phyloP scores from a whole-genome alignment of 208 protist species.

The Wallacemonas sp. region DNA sequence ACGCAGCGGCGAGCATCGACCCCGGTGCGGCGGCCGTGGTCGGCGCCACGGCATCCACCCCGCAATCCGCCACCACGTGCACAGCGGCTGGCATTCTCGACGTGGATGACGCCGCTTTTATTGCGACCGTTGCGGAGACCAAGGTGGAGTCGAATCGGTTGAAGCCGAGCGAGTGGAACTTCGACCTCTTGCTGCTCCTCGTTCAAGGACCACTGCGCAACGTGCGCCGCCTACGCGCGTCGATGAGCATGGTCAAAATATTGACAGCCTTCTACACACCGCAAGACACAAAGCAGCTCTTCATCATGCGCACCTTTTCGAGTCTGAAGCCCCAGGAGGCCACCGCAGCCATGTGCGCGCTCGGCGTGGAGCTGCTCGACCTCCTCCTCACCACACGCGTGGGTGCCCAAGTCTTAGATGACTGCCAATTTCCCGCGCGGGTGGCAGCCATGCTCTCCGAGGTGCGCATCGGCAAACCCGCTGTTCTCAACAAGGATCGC shows the following conservation, averaged over 20 bases:
- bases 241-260: conserved; percentile 46
- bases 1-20: conserved; percentile 1
- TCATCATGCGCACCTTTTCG: conserved; percentile 58
- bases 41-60: conserved; percentile 7
- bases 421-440: conserved; percentile 44
- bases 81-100: conserved; percentile 44
- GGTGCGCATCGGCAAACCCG: conserved; percentile 54
- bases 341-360: conserved; percentile 55
- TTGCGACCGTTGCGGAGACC: conserved; percentile 49
- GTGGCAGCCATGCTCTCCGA: conserved; percentile 64
- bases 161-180: conserved; percentile 57
- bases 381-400: conserved; percentile 74
- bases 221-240: conserved; percentile 45
- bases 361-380: conserved; percentile 76
- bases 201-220: conserved; percentile 73
- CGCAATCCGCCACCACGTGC: conserved; percentile 29
- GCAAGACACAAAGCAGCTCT: conserved; percentile 20
- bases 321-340: conserved; percentile 39
- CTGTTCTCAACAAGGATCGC: conserved; percentile 46
- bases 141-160: conserved; percentile 43
- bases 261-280: conserved; percentile 82
- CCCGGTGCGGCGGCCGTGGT: conserved; percentile 6
- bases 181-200: conserved; percentile 71
- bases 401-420: conserved; percentile 56
- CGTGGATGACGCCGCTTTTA: conserved; percentile 66